phyloP scores from a whole-genome alignment of 23 red algal species.

The Gracilaria gracilis region DNA sequence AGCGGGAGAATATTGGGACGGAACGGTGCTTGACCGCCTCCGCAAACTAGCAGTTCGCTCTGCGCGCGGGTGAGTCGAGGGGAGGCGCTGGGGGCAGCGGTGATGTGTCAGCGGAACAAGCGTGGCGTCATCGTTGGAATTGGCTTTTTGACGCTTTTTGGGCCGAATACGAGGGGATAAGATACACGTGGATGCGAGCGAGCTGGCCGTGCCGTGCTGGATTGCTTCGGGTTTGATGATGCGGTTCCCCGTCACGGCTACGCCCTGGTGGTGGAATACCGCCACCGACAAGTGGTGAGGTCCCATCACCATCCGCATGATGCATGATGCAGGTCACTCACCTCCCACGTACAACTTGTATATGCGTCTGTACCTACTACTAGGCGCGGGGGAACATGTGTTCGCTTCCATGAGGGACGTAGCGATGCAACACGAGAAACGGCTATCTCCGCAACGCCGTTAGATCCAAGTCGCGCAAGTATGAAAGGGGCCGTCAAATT shows the following conservation, averaged over 20 bases:
- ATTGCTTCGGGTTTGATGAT: neutral
- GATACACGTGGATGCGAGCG: neutral
- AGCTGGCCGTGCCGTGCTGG: neutral
- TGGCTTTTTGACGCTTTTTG: neutral
- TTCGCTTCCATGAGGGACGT: too few relatives aligned
- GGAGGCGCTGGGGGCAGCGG: neutral
- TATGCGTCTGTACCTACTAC: neutral
- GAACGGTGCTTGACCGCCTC: constrained; percentile 3
- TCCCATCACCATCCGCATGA: neutral
- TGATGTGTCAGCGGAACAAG: neutral
- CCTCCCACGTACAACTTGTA: neutral
- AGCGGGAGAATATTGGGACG: neutral
- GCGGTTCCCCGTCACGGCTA: neutral
- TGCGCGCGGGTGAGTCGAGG: neutral
- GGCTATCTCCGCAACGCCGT: too few relatives aligned
- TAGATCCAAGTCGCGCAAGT: too few relatives aligned
- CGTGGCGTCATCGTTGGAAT: neutral
- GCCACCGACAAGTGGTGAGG: neutral
- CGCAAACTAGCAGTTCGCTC: neutral
- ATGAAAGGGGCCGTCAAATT: neutral
- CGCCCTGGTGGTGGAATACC: neutral
- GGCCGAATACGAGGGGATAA: too few relatives aligned
- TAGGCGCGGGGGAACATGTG: too few relatives aligned
- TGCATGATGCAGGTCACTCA: neutral
- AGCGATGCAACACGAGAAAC: too few relatives aligned